phyloP scores from a whole-genome alignment of 805 yeast genomes.

The Pichia manshurica region DNA sequence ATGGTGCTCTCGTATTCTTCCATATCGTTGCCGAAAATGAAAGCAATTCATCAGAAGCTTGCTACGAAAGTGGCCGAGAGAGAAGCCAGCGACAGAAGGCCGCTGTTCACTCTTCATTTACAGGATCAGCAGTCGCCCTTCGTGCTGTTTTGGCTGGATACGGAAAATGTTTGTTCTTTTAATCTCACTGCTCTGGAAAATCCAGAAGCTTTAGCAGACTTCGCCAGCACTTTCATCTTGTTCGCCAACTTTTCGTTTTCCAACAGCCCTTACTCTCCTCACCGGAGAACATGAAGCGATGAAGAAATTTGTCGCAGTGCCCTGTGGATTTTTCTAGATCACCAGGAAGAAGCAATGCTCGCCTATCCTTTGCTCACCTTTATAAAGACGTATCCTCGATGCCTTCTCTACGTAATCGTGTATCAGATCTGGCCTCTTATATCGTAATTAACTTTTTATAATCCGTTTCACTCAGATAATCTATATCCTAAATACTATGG shows the following conservation, averaged over 20 bases:
- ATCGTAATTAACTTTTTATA: no score
- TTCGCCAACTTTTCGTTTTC: constrained; percentile 9
- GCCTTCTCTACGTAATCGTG: background rate
- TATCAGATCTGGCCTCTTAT: background rate
- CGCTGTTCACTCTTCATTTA: constrained; percentile 13
- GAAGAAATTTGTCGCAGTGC: background rate
- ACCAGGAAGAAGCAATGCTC: background rate
- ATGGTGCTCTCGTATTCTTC: background rate
- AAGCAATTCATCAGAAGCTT: background rate
- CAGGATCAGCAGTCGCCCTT: constrained; percentile 11
- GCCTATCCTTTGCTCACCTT: background rate
- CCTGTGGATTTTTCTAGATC: constrained; percentile 7
- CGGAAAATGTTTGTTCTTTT: constrained; percentile 16
- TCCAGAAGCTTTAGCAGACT: constrained; percentile 1
- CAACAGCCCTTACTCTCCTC: background rate
- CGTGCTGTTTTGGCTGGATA: constrained; percentile 18
- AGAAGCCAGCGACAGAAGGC: background rate
- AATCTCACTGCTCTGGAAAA: constrained; percentile 5
- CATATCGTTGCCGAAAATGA: constrained; percentile 2
- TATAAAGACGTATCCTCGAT: background rate
- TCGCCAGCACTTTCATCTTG: constrained; percentile 13
- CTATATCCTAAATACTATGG: constrained; percentile 49
- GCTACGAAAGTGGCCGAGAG: background rate
- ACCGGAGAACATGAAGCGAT: background rate
- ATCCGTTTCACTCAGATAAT: no score